phyloP scores from a whole-genome alignment of 305 asterid genomes.

The Fraxinus albicans region DNA sequence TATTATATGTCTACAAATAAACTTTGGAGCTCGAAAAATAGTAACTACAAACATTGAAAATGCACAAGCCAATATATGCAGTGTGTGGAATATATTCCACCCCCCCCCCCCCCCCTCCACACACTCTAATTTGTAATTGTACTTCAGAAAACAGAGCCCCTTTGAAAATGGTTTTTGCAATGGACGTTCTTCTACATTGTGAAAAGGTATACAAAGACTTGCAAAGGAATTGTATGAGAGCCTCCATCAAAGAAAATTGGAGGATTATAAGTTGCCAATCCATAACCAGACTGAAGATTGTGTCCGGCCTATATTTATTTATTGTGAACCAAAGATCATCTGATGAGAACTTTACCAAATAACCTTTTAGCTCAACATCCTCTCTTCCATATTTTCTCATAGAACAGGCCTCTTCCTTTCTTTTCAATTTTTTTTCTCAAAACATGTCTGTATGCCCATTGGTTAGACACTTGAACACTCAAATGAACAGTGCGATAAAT shows the following conservation, averaged over 20 bases:
- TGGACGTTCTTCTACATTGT: neutral
- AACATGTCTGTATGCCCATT: neutral
- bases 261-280: neutral
- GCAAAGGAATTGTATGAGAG: neutral
- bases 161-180: neutral
- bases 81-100: neutral
- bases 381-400: neutral
- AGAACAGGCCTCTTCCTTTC: neutral
- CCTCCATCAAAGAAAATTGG: neutral
- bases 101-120: neutral
- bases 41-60: constrained; percentile 14
- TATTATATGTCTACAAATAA: constrained; percentile 15
- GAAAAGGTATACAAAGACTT: constrained; percentile 1
- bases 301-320: neutral
- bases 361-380: neutral
- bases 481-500: neutral
- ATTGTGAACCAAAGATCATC: neutral
- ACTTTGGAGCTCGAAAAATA: neutral
- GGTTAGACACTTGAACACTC: neutral
- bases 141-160: neutral
- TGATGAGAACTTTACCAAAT: neutral
- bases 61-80: constrained; percentile 3
- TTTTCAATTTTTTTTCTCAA: neutral
- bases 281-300: neutral
- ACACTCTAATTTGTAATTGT: constrained; percentile 14